Conservation (phyloP, 768 basidiomycete genomes). For the Russula griseocarnosa region DNA sequence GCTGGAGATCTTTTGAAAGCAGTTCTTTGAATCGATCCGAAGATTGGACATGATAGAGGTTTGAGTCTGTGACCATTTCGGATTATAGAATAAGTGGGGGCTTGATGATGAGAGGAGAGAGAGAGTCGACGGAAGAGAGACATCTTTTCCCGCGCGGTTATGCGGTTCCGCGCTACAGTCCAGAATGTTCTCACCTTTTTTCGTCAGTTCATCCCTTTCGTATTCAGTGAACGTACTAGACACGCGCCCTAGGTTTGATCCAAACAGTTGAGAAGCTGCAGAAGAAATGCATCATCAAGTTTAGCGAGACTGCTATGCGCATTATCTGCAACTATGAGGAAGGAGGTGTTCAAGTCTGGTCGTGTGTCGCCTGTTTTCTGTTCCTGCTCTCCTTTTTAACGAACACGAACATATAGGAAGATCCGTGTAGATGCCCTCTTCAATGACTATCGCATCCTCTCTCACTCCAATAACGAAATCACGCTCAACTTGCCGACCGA, state of each 20-base stretch:
- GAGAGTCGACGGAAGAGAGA: background rate
- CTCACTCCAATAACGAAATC: conserved; percentile 79
- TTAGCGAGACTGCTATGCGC: conserved; percentile 67
- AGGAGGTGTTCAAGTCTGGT: conserved; percentile 87
- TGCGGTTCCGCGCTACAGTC: conserved; percentile 28
- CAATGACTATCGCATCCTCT: conserved; percentile 77
- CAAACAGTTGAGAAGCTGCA: conserved; percentile 81
- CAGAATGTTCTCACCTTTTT: conserved; percentile 27
- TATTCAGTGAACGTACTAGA: background rate
- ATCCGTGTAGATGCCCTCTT: conserved; percentile 68
- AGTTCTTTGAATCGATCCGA: conserved; percentile 68
- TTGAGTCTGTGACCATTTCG: conserved; percentile 29
- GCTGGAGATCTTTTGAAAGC: conserved; percentile 69
- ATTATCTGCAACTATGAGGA: conserved; percentile 84
- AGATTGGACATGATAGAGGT: conserved; percentile 51
- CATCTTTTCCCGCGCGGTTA: too few species aligned
- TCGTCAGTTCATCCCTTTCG: conserved; percentile 14
- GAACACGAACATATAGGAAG: conserved; percentile 39
- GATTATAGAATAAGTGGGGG: background rate
- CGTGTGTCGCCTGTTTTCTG: conserved; percentile 44
- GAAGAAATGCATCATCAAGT: conserved; percentile 79
- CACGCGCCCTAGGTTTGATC: conserved; percentile 52
- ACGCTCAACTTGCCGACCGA: conserved; percentile 69
- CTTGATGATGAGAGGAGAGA: background rate
- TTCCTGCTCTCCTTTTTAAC: background rate